These are phyloP conservation scores for Daedaleopsis nitida DNA, from an alignment of 768 basidiomycete genomes.

Conservation along the genomic window DNA sequence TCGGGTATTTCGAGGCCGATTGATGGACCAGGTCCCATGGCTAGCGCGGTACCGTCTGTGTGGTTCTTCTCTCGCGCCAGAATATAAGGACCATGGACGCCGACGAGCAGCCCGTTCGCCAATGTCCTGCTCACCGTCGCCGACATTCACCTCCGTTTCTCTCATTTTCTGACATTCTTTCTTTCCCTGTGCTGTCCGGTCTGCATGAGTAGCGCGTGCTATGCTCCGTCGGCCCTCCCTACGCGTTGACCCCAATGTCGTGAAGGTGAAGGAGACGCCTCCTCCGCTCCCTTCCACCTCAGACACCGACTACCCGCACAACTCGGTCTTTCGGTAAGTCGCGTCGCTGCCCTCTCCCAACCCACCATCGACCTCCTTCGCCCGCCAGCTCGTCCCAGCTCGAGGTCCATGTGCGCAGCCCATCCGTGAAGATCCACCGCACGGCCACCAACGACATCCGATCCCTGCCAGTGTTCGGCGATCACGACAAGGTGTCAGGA, in stretches of 20 bases:
- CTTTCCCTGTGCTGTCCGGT: conserved; percentile 8
- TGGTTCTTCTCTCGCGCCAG: conserved; percentile 15
- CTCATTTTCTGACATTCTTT: conserved; percentile 4
- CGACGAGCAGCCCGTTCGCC: conserved; percentile 13
- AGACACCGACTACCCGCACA: conserved; percentile 23
- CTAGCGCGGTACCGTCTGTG: conserved; percentile 19
- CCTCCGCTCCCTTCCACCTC: conserved; percentile 3
- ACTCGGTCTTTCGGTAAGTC: conserved; percentile 30
- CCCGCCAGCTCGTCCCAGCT: conserved; percentile 38
- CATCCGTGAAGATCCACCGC: conserved; percentile 54
- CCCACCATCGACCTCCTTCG: conserved; percentile 2
- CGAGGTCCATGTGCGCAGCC: conserved; percentile 63
- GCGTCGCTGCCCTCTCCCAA: background rate
- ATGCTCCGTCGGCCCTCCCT: conserved; percentile 17
- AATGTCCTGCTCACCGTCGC: conserved; percentile 17
- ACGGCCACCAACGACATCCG: conserved; percentile 29
- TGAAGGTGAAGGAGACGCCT: conserved; percentile 6
- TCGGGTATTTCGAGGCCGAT: conserved; percentile 14
- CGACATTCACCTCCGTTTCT: conserved; percentile 13
- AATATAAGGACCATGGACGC: conserved; percentile 20
- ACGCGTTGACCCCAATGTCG: conserved; percentile 15
- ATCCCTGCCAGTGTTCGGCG: conserved; percentile 55
- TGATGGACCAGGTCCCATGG: conserved; percentile 4
- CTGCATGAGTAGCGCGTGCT: conserved; percentile 12
- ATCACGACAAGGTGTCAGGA: conserved; percentile 61